These are phyloP conservation scores for Blastocrithidia nonstop DNA, from an alignment of 208 protist species.

Conservation along the genomic window DNA sequence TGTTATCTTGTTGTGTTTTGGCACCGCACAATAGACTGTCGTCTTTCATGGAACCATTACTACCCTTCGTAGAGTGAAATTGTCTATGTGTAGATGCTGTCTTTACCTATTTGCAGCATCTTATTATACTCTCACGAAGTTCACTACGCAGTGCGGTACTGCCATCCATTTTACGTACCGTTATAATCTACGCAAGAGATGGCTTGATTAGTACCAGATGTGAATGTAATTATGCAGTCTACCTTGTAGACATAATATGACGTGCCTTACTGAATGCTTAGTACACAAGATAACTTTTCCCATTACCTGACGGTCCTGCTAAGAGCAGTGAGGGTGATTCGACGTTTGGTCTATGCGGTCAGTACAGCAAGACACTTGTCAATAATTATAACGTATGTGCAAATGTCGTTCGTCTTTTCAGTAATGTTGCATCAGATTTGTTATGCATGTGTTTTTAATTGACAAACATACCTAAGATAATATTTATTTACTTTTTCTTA, in stretches of 20 bases:
- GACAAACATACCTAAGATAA: too few relatives aligned
- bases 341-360: slow-evolving; percentile 18
- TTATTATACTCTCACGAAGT: slow-evolving; percentile 10
- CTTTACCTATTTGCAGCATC: not conserved
- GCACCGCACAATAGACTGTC: slow-evolving; percentile 3
- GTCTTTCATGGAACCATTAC: not conserved
- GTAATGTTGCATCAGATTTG: too few relatives aligned
- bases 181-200: slow-evolving; percentile 12
- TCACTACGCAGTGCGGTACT: slow-evolving; percentile 25
- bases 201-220: slow-evolving; percentile 12
- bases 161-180: slow-evolving; percentile 18
- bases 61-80: not conserved
- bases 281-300: slow-evolving; percentile 40
- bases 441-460: too few relatives aligned
- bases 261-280: too few relatives aligned
- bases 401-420: not conserved
- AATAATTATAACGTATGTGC: slow-evolving; percentile 14
- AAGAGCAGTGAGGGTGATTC: slow-evolving; percentile 28
- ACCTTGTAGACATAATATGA: not conserved
- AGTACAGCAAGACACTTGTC: slow-evolving; percentile 18
- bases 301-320: slow-evolving; percentile 30
- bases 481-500: too few relatives aligned
- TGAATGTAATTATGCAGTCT: not conserved
- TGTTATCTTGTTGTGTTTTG: not conserved
- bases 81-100: too few relatives aligned